Evolutionary conservation across 2,329 filamentous ascomycete genomes (phyloP).

Genomic region (Pyrenochaeta sp.): DNA sequence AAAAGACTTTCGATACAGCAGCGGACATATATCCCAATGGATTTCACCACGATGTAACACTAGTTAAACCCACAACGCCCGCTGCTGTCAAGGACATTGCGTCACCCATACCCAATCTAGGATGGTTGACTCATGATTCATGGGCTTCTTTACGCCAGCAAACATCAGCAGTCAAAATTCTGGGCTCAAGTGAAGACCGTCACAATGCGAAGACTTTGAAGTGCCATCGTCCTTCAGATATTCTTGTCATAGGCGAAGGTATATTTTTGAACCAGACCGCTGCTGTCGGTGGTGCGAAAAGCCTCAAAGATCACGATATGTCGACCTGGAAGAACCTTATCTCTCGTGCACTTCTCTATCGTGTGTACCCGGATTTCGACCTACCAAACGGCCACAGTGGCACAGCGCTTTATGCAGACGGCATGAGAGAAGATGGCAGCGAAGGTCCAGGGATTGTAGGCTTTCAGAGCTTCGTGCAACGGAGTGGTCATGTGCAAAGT

Average conservation of each 20-base stretch:
- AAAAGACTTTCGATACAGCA: conserved; percentile 22
- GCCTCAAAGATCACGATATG: conserved; percentile 14
- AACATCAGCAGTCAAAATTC: conserved; percentile 18
- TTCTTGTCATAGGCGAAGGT: conserved; percentile 27
- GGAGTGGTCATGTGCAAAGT: conserved; percentile 21
- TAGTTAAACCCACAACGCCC: conserved; percentile 16
- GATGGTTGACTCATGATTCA: conserved; percentile 19
- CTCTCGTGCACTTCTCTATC: conserved; percentile 26
- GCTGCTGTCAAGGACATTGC: conserved; percentile 9
- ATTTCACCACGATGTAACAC: conserved; percentile 25
- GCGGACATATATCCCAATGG: conserved; percentile 26
- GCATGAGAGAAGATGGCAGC: conserved; percentile 23
- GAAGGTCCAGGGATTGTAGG: conserved; percentile 24
- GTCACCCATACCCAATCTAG: conserved; percentile 16
- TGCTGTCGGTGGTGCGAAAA: conserved; percentile 5
- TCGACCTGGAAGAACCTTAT: conserved; percentile 24
- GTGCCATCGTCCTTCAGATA: conserved; percentile 15
- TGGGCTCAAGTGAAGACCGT: conserved; percentile 14
- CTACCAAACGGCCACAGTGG: conserved; percentile 32
- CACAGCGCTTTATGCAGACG: conserved; percentile 26
- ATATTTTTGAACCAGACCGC: conserved; percentile 25
- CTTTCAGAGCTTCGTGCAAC: conserved; percentile 33
- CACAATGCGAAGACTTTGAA: conserved; percentile 19
- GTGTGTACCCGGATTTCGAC: conserved; percentile 28
- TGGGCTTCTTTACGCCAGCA: conserved; percentile 23